Conservation (phyloP, 352 stramenopile species). For the Pythium angustatum region DNA sequence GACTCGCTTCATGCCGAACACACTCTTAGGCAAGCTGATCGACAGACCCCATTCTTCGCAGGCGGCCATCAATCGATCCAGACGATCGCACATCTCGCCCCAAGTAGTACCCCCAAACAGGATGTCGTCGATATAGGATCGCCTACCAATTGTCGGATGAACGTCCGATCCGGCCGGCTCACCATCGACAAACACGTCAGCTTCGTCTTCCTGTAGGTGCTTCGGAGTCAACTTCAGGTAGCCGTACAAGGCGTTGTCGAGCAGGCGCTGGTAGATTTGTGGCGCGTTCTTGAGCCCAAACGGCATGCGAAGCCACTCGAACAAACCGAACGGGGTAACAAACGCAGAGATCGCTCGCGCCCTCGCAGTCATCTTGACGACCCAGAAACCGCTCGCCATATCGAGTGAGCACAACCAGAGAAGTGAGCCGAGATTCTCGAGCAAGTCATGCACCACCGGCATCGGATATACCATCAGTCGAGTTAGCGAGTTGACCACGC, state of each 20-base stretch:
- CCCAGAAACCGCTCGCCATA: constrained; percentile 31
- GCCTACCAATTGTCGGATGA: background rate
- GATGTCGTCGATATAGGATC: constrained; percentile 35
- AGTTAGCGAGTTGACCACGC: constrained; percentile 25
- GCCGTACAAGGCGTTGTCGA: constrained; percentile 28
- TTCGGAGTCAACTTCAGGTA: constrained; percentile 9
- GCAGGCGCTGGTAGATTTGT: constrained; percentile 26
- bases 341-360: constrained; percentile 22
- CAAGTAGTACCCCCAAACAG: constrained; percentile 10
- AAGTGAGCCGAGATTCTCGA: constrained; percentile 20
- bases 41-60: constrained; percentile 25
- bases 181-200: constrained; percentile 13
- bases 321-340: constrained; percentile 22
- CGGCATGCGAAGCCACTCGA: constrained; percentile 28
- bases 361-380: constrained; percentile 22
- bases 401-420: constrained; percentile 30
- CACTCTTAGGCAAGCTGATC: constrained; percentile 29
- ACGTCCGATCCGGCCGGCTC: background rate
- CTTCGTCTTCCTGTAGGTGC: background rate
- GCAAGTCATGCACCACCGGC: constrained; percentile 26
- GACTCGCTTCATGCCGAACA: constrained; percentile 17
- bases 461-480: constrained; percentile 33
- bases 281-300: constrained; percentile 27
- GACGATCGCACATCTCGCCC: constrained; percentile 18
- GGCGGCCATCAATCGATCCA: constrained; percentile 16